These are phyloP conservation scores for Oropetium thomaeum DNA, from an alignment of 176 grass and related monocot species.

Conservation along the genomic window DNA sequence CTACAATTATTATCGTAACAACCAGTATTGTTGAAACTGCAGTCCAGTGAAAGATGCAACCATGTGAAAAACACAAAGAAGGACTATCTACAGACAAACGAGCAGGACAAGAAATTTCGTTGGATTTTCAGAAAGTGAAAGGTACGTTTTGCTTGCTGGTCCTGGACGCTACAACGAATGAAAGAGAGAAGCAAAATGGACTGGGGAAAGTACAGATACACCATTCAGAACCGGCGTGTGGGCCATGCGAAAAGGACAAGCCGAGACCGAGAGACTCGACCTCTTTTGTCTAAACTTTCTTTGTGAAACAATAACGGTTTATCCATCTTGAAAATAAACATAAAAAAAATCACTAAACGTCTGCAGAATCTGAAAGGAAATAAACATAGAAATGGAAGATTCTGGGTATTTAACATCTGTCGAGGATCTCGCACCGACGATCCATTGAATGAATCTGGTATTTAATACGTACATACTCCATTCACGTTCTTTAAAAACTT, in stretches of 20 bases:
- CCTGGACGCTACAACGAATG: neutral
- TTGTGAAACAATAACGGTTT: neutral
- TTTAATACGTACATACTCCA: neutral
- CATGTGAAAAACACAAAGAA: neutral
- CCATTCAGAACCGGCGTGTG: neutral
- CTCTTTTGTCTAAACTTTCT: neutral
- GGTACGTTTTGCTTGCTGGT: neutral
- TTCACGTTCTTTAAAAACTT: neutral
- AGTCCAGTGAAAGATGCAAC: neutral
- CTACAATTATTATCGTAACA: too few species aligned
- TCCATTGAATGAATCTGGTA: conserved; percentile 10
- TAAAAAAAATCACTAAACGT: neutral
- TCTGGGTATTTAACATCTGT: too few species aligned
- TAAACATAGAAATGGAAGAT: neutral
- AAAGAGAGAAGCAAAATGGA: neutral
- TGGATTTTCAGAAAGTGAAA: neutral
- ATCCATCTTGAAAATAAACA: neutral
- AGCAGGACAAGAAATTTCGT: neutral
- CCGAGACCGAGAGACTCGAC: neutral
- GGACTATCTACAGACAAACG: neutral
- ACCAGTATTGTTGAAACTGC: neutral
- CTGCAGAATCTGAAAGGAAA: neutral
- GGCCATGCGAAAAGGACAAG: conserved; percentile 9
- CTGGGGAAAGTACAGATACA: neutral
- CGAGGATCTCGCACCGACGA: too few species aligned